These are phyloP conservation scores for Annulohypoxylon truncatum DNA, from an alignment of 2,329 filamentous ascomycete genomes.

Conservation along the genomic window DNA sequence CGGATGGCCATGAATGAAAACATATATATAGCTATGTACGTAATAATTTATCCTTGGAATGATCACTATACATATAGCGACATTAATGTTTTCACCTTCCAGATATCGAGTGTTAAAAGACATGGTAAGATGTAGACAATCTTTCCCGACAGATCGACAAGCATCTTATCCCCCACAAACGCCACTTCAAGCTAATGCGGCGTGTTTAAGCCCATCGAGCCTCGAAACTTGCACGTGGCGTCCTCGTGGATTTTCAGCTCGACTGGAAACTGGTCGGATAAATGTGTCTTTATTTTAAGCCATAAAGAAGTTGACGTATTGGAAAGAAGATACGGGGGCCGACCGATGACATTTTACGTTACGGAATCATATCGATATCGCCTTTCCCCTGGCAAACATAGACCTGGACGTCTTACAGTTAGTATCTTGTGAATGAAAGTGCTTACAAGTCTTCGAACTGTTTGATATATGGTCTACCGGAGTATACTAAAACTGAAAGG, in stretches of 20 bases:
- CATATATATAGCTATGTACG: no score
- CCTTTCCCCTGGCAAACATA: neutral
- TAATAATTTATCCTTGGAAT: neutral
- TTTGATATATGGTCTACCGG: neutral
- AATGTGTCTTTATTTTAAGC: neutral
- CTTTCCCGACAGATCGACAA: neutral
- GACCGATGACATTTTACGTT: conserved; percentile 11
- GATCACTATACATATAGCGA: neutral
- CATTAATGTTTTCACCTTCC: neutral
- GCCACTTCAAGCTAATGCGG: conserved; percentile 30
- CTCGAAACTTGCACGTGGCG: conserved; percentile 20
- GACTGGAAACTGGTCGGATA: neutral
- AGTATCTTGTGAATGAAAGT: neutral
- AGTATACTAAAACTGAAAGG: neutral
- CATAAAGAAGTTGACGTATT: neutral
- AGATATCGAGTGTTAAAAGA: neutral
- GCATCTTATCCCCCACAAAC: conserved; percentile 14
- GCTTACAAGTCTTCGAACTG: neutral
- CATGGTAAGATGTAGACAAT: neutral
- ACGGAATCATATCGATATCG: conserved; percentile 1
- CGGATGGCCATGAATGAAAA: no score
- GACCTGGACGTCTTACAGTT: neutral
- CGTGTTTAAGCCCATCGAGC: conserved; percentile 12
- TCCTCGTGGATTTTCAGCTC: conserved; percentile 19
- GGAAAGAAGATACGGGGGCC: neutral